Base-by-base conservation (phyloP, 768 basidiomycete species). In the Lactarius sanguifluus region DNA sequence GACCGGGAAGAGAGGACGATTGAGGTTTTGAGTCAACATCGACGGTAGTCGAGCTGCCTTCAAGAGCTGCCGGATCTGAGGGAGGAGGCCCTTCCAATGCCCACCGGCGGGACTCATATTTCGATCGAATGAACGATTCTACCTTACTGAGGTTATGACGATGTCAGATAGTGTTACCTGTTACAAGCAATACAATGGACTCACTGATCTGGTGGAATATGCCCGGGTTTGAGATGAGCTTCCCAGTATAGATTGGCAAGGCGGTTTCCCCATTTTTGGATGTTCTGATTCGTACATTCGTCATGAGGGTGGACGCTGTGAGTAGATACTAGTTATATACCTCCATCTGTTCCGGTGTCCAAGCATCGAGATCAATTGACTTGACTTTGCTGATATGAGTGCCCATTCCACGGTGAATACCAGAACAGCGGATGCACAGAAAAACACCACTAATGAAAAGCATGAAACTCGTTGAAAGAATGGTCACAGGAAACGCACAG, bases 281-380 rank as follows among this genome's bases (percentile, higher is more conserved):
- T 88, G 1, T 87, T 86, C 89, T 91, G 63, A 38, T 45, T 54
- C 47, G 34, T 23, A 54, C 36, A 23, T 54, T n/a, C 34, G 56
- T 41, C 34, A 54, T 23, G 30, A 50, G 45, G 12, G 18, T 57
- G 56, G 62, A 40, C 25, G 6, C 32, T 28, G 66, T 32, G 20
- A 54, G 47, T 30, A 64, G 20, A 57, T 50, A 18, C 20, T 36
- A 66, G 52, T 58, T 62, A 63, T 45, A 30, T 71, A 94, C 95
- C 79, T 89, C 87, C 91, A 99, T 96, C 79, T 99, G 96, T 69
- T 98, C 95, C 3, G 94, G 93, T 9, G 94, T 96, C 96, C 96
- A 99, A 20, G 91, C 86, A 72, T 99, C 96, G 62, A 99, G 87
- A 79, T 99, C 96, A 62, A 99, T 92, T 3, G 94, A 96, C 74